Evolutionary conservation across 2,329 filamentous ascomycete species (phyloP), one percentile per base, ranked within the genome.

Genomic region (Leptodontidium sp.): DNA sequence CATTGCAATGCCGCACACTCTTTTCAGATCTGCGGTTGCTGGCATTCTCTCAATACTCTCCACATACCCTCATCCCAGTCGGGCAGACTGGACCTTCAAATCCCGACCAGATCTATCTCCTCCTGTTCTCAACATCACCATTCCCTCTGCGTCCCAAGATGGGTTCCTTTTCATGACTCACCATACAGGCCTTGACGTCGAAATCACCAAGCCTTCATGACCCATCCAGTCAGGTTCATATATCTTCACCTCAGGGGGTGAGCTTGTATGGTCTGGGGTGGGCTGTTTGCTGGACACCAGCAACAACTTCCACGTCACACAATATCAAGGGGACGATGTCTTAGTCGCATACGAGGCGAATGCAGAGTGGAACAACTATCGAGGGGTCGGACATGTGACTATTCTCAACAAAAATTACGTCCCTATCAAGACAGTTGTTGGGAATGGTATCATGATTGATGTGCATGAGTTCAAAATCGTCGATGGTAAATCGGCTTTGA

Each of bases 231-330:
- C 29, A 32, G 29, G 29, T 32, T 32, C 29, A 4, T 32, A 32
- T 6, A 32, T 32, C 6, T 32, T 32, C 29, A 32, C 29, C 29
- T 55, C 26, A 4, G 7, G 2, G 5, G 86, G 86, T 1, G 84
- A 87, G 61, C 79, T 88, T 0, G 79, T 89, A 26, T 88, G 86
- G 86, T 88, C 86, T 0, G 85, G 86, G 2, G 85, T 85, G 65
- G 82, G 81, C 4, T 83, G 84, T 72, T 86, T 83, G 71, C 83
- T 81, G 40, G 84, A 84, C 74, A 87, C 85, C 83, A 76, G 82
- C 0, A 82, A 82, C 68, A 87, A 75, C 58, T 87, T 88, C 77
- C 85, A 85, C 69, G 80, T 80, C 1, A 82, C 78, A 0, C 79
- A 80, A 6, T 87, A 82, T 81, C 82, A 84, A 57, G 86, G 84